Evolutionary conservation across 441 rosid genomes (phyloP).

Genomic region (Adansonia rubrostipa): DNA sequence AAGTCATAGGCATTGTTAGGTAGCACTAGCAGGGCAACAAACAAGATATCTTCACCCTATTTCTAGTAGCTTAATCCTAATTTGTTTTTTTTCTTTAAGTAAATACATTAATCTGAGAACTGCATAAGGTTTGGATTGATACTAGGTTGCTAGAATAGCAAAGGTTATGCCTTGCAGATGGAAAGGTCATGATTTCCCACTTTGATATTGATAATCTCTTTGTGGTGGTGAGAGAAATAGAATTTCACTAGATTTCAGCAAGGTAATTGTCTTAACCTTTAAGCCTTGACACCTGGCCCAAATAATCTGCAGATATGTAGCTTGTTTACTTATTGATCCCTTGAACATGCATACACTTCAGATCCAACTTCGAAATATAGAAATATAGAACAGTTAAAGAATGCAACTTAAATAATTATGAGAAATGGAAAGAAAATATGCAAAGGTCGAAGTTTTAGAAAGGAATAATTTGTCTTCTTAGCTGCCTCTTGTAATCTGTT

Average conservation of each 20-base stretch:
- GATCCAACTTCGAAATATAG: neutral
- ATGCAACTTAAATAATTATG: too few species aligned
- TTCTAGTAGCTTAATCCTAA: neutral
- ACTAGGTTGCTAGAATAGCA: neutral
- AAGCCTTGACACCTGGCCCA: neutral
- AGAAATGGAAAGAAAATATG: too few species aligned
- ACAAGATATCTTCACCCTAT: neutral
- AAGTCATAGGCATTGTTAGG: neutral
- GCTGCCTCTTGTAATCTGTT: too few species aligned
- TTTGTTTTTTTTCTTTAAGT: neutral
- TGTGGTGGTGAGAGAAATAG: too few species aligned
- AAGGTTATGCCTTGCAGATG: neutral
- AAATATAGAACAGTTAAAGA: too few species aligned
- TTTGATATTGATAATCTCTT: neutral
- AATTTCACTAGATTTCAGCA: too few species aligned
- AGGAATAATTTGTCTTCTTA: too few species aligned
- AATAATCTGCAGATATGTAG: neutral
- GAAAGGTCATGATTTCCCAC: neutral
- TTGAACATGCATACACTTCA: neutral
- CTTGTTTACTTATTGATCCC: neutral
- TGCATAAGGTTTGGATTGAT: neutral
- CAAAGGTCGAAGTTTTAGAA: too few species aligned
- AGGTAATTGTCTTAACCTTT: too few species aligned
- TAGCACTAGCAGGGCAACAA: neutral
- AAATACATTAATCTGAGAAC: neutral